These are phyloP conservation scores for Penicillium nordicum DNA, from an alignment of 2,329 filamentous ascomycete genomes.

Conservation along the genomic window DNA sequence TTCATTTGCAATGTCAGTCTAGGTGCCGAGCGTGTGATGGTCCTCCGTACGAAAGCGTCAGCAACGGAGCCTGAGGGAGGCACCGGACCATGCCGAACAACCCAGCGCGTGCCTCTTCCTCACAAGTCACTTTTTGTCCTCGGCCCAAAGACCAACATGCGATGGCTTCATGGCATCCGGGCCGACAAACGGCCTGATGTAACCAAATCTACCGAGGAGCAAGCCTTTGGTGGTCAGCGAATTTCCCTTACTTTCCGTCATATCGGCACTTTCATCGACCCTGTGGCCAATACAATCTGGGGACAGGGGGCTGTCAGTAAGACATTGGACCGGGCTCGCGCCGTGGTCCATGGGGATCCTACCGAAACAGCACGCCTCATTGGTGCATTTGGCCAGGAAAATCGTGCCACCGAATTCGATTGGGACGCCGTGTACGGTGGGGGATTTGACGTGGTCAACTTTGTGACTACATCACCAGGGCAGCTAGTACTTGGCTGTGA, in stretches of 20 bases:
- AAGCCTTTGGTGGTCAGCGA: constrained; percentile 68
- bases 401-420: constrained; percentile 65
- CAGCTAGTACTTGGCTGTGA: constrained; percentile 34
- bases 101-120: constrained; percentile 69
- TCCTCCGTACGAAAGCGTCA: constrained; percentile 67
- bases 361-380: constrained; percentile 64
- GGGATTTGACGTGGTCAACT: constrained; percentile 73
- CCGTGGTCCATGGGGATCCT: constrained; percentile 67
- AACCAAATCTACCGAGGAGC: constrained; percentile 68
- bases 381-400: constrained; percentile 78
- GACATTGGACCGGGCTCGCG: constrained; percentile 54
- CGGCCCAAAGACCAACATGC: constrained; percentile 74
- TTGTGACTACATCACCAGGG: constrained; percentile 37
- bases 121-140: constrained; percentile 88
- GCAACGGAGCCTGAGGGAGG: constrained; percentile 30
- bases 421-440: constrained; percentile 73
- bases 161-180: constrained; percentile 89
- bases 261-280: constrained; percentile 79
- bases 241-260: constrained; percentile 89
- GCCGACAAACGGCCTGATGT: constrained; percentile 70
- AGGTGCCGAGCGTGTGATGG: constrained; percentile 88
- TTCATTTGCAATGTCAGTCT: constrained; percentile 91
- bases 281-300: constrained; percentile 70
- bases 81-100: constrained; percentile 48
- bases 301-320: constrained; percentile 83